Conservation (phyloP, 768 basidiomycete genomes). For the Cubamyces sp. region DNA sequence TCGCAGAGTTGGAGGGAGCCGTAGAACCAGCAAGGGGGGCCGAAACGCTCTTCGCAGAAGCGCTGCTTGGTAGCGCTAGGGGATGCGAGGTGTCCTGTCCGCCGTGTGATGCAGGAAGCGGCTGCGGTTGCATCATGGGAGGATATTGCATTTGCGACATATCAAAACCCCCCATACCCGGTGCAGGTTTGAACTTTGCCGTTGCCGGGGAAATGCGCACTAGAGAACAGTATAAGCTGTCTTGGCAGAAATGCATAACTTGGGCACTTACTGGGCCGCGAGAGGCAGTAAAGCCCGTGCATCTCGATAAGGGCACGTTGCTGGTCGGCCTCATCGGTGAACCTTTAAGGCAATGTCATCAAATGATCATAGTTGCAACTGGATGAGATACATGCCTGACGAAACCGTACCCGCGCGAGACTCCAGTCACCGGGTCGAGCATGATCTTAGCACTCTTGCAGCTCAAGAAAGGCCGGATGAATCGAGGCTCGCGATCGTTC, state of each 20-base stretch:
- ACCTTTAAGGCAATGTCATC: constrained; percentile 48
- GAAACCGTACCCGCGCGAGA: constrained; percentile 91
- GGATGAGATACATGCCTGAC: constrained; percentile 60
- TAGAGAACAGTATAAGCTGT: constrained; percentile 40
- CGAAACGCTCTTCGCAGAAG: constrained; percentile 67
- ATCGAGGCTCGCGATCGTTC: constrained; percentile 86
- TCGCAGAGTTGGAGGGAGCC: constrained; percentile 27
- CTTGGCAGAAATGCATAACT: not conserved
- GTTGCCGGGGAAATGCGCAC: constrained; percentile 93
- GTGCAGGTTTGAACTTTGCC: constrained; percentile 77
- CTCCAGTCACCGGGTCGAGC: constrained; percentile 88
- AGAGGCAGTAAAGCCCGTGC: constrained; percentile 89
- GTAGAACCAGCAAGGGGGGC: constrained; percentile 60
- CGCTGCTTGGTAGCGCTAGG: constrained; percentile 49
- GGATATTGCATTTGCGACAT: constrained; percentile 51
- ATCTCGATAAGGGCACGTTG: constrained; percentile 89
- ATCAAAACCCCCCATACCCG: constrained; percentile 40
- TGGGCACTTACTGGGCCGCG: constrained; percentile 74
- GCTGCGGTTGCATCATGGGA: constrained; percentile 27
- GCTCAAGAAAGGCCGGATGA: constrained; percentile 85
- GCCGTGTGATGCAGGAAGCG: constrained; percentile 12
- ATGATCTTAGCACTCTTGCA: constrained; percentile 97
- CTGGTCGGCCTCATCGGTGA: constrained; percentile 87
- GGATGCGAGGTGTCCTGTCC: constrained; percentile 49
- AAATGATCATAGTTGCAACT: constrained; percentile 18